A percentile compares a stretch with the other conserved stretches of the same genome.
Conservation (phyloP, 2,329 filamentous ascomycete species). For the Knufia petricola region DNA sequence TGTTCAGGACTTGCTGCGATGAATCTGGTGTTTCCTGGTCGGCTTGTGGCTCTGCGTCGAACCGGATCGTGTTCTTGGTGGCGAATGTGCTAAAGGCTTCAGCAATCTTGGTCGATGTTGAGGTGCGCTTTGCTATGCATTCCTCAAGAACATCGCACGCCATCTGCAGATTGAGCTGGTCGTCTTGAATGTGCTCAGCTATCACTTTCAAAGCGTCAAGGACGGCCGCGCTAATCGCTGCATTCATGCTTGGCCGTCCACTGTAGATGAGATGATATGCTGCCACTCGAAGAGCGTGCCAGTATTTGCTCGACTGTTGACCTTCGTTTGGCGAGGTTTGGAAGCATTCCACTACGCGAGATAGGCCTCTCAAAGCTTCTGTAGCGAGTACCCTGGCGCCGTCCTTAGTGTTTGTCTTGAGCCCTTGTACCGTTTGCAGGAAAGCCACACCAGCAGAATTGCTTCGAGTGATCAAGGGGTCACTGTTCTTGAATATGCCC, state of each 20-base stretch:
- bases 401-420: conserved; percentile 50
- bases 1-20: conserved; percentile 29
- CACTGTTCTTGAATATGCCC: conserved; percentile 11
- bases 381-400: conserved; percentile 51
- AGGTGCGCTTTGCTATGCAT: conserved; percentile 23
- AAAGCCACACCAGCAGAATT: conserved; percentile 38
- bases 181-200: conserved; percentile 19
- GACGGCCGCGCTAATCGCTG: conserved; percentile 46
- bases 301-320: conserved; percentile 34
- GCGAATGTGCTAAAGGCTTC: conserved; percentile 9
- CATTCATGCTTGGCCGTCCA: conserved; percentile 56
- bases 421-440: conserved; percentile 36
- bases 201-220: conserved; percentile 38
- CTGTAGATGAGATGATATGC: conserved; percentile 58
- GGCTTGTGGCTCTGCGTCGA: not conserved
- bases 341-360: conserved; percentile 35
- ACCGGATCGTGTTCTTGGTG: not conserved
- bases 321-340: conserved; percentile 20
- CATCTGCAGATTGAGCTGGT: conserved; percentile 7
- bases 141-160: conserved; percentile 21
- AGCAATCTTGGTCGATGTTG: conserved; percentile 16
- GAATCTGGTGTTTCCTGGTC: not conserved
- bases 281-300: conserved; percentile 45
- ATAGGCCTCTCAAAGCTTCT: conserved; percentile 43
- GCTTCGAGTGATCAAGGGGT: not conserved